phyloP scores from a whole-genome alignment of 2,329 filamentous ascomycete genomes.

The Xylariaceae sp. region DNA sequence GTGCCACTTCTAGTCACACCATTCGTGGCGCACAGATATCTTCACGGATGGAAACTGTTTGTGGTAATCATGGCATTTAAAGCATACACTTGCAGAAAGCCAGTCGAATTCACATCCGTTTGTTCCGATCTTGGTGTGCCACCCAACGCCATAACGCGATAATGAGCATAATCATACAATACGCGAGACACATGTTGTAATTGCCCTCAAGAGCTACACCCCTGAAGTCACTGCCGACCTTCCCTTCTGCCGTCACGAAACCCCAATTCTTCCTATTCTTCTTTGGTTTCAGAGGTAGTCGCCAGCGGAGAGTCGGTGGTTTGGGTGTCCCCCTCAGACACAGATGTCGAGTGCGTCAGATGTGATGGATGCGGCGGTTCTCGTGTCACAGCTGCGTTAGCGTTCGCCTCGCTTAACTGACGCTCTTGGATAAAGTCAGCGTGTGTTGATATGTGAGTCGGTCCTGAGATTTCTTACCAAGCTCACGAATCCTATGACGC shows the following conservation, averaged over 20 bases:
- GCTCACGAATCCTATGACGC: slow-evolving; percentile 67
- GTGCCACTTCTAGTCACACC: too few relatives aligned
- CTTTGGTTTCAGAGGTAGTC: slow-evolving; percentile 21
- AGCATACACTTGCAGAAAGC: too few relatives aligned
- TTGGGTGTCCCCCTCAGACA: slow-evolving; percentile 38
- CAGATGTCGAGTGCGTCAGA: slow-evolving; percentile 46
- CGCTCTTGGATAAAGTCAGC: slow-evolving; percentile 41
- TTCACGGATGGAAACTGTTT: too few relatives aligned
- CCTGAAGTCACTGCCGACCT: not conserved
- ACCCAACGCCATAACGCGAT: too few relatives aligned
- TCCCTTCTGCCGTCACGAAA: not conserved
- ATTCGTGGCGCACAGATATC: too few relatives aligned
- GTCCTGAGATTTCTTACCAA: slow-evolving; percentile 49
- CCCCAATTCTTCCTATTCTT: slow-evolving; percentile 18
- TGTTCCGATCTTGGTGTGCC: too few relatives aligned
- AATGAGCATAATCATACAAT: too few relatives aligned
- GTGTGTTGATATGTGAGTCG: not conserved
- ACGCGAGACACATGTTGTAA: too few relatives aligned
- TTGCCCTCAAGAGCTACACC: too few relatives aligned
- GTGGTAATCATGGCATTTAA: too few relatives aligned
- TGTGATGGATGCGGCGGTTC: slow-evolving; percentile 51
- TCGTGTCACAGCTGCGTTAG: slow-evolving; percentile 36
- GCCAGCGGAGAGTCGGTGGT: slow-evolving; percentile 12
- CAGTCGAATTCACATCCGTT: too few relatives aligned
- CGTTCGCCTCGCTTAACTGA: slow-evolving; percentile 46